phyloP scores from a whole-genome alignment of 345 rosid genomes.

The Populus simonii region DNA sequence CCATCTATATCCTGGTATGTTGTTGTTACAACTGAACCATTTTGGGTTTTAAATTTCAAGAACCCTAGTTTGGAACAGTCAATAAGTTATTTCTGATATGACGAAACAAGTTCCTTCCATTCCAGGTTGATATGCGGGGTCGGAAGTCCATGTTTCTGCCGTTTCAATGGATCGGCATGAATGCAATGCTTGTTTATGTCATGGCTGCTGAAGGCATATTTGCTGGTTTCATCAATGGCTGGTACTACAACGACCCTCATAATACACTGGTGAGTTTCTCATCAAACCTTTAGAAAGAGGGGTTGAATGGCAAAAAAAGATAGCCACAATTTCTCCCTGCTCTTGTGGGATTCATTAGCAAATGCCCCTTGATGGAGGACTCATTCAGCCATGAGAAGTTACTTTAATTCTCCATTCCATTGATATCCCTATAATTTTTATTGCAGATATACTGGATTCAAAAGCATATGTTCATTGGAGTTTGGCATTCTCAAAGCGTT shows the following conservation, averaged over 20 bases:
- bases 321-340: background rate
- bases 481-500: conserved; percentile 60
- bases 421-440: background rate
- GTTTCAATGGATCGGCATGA: conserved; percentile 89
- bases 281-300: background rate
- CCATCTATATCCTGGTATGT: conserved; percentile 61
- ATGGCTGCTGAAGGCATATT: conserved; percentile 94
- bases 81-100: background rate
- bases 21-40: background rate
- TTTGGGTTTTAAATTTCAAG: background rate
- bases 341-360: background rate
- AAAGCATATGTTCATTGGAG: conserved; percentile 56
- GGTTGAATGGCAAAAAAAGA: background rate
- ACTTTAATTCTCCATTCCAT: too few species aligned
- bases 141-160: conserved; percentile 50
- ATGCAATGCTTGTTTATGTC: conserved; percentile 89
- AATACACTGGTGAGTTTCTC: conserved; percentile 54
- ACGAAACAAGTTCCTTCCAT: background rate
- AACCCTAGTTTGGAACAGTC: background rate
- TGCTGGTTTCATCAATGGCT: conserved; percentile 81
- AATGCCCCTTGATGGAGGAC: background rate
- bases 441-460: conserved; percentile 66
- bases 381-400: too few species aligned
- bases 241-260: conserved; percentile 70
- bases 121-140: conserved; percentile 66